Evolutionary conservation across 306 rosid genomes (phyloP).

Genomic region (Glycyrrhiza uralensis): DNA sequence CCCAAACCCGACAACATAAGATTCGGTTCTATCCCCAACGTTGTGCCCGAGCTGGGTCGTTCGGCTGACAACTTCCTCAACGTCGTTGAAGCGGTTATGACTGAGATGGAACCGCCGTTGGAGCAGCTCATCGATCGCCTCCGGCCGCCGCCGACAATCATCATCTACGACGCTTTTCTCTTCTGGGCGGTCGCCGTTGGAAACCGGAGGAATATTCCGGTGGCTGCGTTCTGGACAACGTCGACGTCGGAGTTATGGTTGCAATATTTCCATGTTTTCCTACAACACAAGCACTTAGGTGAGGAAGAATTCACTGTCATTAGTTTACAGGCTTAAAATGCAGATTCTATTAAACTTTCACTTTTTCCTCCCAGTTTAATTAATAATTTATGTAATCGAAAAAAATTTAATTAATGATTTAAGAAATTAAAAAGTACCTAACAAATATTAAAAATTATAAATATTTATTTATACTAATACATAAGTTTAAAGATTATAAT

Average conservation of each 20-base stretch:
- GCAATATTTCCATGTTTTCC: slow-evolving; percentile 15
- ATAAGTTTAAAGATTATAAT: no score
- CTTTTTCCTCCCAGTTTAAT: no score
- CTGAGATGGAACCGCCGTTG: slow-evolving; percentile 47
- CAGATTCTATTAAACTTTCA: no score
- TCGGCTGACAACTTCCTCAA: neutral
- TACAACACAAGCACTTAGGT: slow-evolving; percentile 18
- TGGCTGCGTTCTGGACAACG: slow-evolving; percentile 46
- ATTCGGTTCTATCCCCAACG: slow-evolving; percentile 32
- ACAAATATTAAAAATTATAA: no score
- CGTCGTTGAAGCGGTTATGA: slow-evolving; percentile 37
- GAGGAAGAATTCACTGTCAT: neutral
- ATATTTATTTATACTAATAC: no score
- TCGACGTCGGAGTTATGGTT: slow-evolving; percentile 29
- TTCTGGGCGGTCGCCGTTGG: slow-evolving; percentile 32
- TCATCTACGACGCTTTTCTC: slow-evolving; percentile 36
- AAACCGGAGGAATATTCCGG: slow-evolving; percentile 35
- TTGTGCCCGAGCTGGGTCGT: slow-evolving; percentile 23
- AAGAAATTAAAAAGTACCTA: no score
- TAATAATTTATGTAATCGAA: no score
- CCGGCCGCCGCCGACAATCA: neutral
- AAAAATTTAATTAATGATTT: no score
- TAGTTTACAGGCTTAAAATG: neutral
- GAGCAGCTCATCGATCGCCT: slow-evolving; percentile 34
- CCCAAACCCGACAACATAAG: slow-evolving; percentile 27